Conservation (phyloP, 306 rosid species). For the Clitoria ternatea region DNA sequence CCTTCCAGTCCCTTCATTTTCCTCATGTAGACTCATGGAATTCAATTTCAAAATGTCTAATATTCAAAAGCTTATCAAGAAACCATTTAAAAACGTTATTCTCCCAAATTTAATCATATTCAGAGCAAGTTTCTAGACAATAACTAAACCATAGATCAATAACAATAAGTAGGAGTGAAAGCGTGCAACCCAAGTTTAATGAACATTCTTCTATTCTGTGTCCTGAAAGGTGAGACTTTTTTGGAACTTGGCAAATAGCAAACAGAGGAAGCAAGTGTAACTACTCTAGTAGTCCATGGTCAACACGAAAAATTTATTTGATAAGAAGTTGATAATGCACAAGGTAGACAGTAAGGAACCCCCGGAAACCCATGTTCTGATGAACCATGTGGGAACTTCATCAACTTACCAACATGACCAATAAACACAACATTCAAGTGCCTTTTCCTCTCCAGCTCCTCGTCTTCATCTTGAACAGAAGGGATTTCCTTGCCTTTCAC, state of each 20-base stretch:
- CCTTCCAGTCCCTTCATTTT: not conserved
- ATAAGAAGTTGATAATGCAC: too few relatives aligned
- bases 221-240: not conserved
- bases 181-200: not conserved
- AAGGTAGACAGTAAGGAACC: constrained; percentile 1
- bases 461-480: constrained; percentile 32
- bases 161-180: not conserved
- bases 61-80: not conserved
- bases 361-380: not conserved
- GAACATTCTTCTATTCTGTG: not conserved
- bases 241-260: not conserved
- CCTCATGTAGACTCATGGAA: not conserved
- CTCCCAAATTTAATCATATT: not conserved
- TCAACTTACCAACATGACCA: constrained; percentile 92
- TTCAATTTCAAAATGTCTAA: not conserved
- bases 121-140: not conserved
- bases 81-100: not conserved
- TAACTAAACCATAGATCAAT: not conserved
- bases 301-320: constrained; percentile 11
- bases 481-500: constrained; percentile 50
- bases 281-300: not conserved
- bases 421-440: constrained; percentile 93
- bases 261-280: constrained; percentile 1
- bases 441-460: constrained; percentile 50
- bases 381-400: not conserved